phyloP scores from a whole-genome alignment of 176 grass and related monocot genomes.

The Carex littledalei region DNA sequence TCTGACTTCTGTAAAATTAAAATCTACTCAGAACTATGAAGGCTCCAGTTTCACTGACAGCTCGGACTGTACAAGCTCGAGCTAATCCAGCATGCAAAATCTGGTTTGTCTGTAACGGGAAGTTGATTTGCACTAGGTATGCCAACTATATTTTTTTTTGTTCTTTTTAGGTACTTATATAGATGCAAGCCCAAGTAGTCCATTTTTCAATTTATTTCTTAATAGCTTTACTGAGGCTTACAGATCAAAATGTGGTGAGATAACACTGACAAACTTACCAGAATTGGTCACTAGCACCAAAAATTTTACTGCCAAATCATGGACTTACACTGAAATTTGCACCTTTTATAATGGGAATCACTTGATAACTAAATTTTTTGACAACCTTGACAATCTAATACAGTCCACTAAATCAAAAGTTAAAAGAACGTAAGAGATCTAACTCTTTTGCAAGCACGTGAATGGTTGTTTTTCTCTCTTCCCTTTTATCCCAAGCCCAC shows the following conservation, averaged over 20 bases:
- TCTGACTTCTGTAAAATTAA: conserved; percentile 21
- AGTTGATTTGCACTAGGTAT: conserved; percentile 34
- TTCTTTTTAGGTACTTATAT: too few relatives aligned
- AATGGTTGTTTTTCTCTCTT: too few relatives aligned
- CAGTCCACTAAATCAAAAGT: too few relatives aligned
- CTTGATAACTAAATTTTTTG: too few relatives aligned
- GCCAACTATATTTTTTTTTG: background rate
- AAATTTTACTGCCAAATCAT: too few relatives aligned
- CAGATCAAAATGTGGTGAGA: background rate
- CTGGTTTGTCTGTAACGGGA: conserved; percentile 50
- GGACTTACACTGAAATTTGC: too few relatives aligned
- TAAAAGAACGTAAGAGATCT: too few relatives aligned
- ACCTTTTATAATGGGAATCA: too few relatives aligned
- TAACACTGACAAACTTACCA: background rate
- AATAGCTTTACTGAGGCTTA: background rate
- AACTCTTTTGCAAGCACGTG: too few relatives aligned
- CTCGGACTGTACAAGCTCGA: conserved; percentile 25
- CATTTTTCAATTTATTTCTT: conserved; percentile 8
- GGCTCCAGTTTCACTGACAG: conserved; percentile 42
- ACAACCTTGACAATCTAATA: too few relatives aligned
- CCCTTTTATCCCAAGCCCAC: too few relatives aligned
- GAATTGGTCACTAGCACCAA: background rate
- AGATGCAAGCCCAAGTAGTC: background rate
- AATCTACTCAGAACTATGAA: conserved; percentile 55
- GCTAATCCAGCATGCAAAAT: conserved; percentile 47